Evolutionary conservation across 306 rosid species (phyloP).

Genomic region (Begonia fuchsioides): DNA sequence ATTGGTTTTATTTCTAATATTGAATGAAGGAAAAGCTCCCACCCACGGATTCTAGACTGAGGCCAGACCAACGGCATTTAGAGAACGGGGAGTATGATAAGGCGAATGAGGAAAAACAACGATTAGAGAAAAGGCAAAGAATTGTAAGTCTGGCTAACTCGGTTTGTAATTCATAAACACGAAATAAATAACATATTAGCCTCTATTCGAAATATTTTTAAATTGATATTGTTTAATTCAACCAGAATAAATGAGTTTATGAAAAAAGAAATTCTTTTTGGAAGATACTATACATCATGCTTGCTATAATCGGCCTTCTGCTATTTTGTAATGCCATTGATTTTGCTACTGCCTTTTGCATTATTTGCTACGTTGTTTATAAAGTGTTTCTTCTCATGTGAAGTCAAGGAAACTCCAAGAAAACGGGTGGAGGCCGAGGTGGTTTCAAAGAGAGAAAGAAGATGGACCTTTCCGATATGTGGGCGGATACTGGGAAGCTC

Average conservation of each 20-base stretch:
- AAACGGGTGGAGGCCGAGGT: constrained; percentile 85
- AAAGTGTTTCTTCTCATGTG: neutral
- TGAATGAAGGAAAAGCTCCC: constrained; percentile 99
- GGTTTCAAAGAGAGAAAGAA: constrained; percentile 66
- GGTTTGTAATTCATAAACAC: no score
- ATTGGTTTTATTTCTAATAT: constrained; percentile 82
- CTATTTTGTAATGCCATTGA: no score
- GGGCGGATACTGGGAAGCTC: constrained; percentile 95
- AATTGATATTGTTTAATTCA: no score
- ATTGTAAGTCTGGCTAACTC: constrained; percentile 38
- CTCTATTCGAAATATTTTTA: no score
- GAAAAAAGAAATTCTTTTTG: no score
- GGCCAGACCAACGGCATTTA: constrained; percentile 95
- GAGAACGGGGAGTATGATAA: constrained; percentile 94
- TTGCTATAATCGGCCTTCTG: no score
- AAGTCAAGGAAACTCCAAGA: constrained; percentile 94
- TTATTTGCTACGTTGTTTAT: no score
- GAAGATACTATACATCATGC: no score
- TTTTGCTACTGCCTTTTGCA: no score
- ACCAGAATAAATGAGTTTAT: no score
- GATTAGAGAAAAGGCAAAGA: constrained; percentile 89
- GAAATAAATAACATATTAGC: neutral
- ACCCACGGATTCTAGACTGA: constrained; percentile 93
- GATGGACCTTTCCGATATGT: constrained; percentile 48
- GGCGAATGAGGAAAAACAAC: constrained; percentile 83